Evolutionary conservation across 106 monocot species (phyloP).

Genomic region (Iris macrosiphon): DNA sequence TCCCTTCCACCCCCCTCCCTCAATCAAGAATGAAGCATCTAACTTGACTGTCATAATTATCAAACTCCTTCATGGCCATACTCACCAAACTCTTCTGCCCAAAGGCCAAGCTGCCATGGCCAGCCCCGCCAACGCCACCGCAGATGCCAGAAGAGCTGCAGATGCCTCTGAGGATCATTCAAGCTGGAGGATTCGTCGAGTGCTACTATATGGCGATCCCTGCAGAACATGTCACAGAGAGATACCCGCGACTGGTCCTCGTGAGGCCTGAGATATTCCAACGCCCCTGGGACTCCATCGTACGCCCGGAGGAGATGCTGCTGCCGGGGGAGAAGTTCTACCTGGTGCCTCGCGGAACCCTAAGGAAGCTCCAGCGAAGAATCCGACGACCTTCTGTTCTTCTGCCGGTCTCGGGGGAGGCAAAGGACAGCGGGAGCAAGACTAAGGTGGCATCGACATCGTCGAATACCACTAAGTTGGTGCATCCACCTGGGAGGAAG

Average conservation of each 20-base stretch:
- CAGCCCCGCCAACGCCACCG: too few relatives aligned
- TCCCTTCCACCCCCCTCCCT: too few relatives aligned
- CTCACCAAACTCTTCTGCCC: too few relatives aligned
- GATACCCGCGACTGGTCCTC: neutral
- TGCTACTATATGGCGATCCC: constrained; percentile 22
- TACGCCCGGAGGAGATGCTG: constrained; percentile 14
- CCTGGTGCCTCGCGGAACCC: constrained; percentile 6
- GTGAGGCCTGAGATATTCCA: constrained; percentile 12
- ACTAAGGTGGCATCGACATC: neutral
- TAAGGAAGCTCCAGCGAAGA: constrained; percentile 3
- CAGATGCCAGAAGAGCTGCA: too few relatives aligned
- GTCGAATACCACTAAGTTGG: neutral
- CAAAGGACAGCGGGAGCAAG: neutral
- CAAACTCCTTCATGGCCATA: too few relatives aligned
- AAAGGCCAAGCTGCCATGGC: too few relatives aligned
- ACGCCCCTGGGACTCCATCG: constrained; percentile 16
- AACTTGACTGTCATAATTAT: too few relatives aligned
- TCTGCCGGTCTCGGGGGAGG: neutral
- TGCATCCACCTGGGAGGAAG: too few relatives aligned
- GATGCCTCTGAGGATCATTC: constrained; percentile 7
- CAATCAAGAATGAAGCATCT: too few relatives aligned
- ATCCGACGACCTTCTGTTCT: neutral
- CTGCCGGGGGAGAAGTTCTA: constrained; percentile 11
- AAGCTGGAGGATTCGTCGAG: constrained; percentile 11
- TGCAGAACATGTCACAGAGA: constrained; percentile 1